Conservation (phyloP, 371 early-diverging fungal species). For the Smittium mucronatum region DNA sequence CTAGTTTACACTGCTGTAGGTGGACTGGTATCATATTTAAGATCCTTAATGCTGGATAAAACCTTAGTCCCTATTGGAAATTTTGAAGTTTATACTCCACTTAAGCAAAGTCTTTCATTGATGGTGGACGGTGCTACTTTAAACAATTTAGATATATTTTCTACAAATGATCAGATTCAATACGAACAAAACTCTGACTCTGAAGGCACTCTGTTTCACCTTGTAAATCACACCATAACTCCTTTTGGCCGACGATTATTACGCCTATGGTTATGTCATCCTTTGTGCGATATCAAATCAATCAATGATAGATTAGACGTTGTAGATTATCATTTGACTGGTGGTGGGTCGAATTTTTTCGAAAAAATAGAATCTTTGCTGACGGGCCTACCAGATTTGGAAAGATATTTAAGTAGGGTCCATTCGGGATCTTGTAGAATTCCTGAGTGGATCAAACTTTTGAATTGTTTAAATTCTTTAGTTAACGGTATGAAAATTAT, state of each 20-base stretch:
- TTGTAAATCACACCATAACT: conserved; percentile 74
- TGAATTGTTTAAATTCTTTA: conserved; percentile 17
- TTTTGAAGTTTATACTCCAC: conserved; percentile 65
- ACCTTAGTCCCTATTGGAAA: conserved; percentile 74
- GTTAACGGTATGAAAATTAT: conserved; percentile 4
- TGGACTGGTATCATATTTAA: conserved; percentile 65
- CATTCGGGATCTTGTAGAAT: conserved; percentile 59
- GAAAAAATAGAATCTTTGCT: conserved; percentile 35
- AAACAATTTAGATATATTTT: conserved; percentile 85
- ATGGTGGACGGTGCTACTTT: conserved; percentile 92
- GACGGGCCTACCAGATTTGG: conserved; percentile 72
- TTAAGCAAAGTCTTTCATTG: conserved; percentile 46
- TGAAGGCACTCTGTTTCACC: conserved; percentile 73
- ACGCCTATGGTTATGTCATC: conserved; percentile 87
- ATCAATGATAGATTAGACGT: conserved; percentile 84
- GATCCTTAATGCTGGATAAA: conserved; percentile 68
- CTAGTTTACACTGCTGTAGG: conserved; percentile 57
- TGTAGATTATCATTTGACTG: conserved; percentile 59
- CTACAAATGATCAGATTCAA: conserved; percentile 52
- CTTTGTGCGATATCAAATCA: conserved; percentile 49
- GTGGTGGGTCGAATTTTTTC: conserved; percentile 33
- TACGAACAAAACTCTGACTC: conserved; percentile 12
- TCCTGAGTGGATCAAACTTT: conserved; percentile 22
- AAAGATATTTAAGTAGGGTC: conserved; percentile 79
- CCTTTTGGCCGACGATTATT: conserved; percentile 84